Percentiles rank a stretch among this genome's conserved stretches.
Evolutionary conservation across 139 green algal genomes (phyloP).

Genomic region (Chlamydomonas sphaeroides): DNA sequence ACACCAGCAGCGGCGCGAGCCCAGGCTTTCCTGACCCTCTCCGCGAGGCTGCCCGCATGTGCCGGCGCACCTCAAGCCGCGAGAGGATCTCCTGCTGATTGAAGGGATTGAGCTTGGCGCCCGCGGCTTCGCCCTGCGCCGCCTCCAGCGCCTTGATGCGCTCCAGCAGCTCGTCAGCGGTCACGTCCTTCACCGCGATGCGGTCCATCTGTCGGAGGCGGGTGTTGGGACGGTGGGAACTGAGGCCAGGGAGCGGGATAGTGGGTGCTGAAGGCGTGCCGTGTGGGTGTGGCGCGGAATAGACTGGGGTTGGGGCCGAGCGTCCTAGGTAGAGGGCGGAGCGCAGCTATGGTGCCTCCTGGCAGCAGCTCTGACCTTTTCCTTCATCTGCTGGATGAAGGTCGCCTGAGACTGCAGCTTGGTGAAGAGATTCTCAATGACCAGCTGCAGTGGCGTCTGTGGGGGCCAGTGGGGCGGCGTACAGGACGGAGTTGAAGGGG

Average conservation of each 20-base stretch:
- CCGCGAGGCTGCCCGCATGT: too few relatives aligned
- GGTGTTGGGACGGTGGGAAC: not conserved
- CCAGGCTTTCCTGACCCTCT: too few relatives aligned
- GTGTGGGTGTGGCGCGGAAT: too few relatives aligned
- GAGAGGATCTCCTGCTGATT: slow-evolving; percentile 54
- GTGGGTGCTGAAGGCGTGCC: too few relatives aligned
- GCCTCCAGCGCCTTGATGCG: slow-evolving; percentile 47
- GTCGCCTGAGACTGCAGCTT: not conserved
- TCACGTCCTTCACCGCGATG: slow-evolving; percentile 51
- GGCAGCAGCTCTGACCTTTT: too few relatives aligned
- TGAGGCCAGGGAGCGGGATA: too few relatives aligned
- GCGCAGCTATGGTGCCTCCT: too few relatives aligned
- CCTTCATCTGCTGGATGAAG: slow-evolving; percentile 30
- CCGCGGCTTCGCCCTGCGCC: slow-evolving; percentile 22
- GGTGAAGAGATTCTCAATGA: slow-evolving; percentile 18
- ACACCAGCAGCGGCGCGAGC: too few relatives aligned
- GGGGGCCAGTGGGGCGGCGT: too few relatives aligned
- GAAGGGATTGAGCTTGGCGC: slow-evolving; percentile 54
- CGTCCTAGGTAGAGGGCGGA: too few relatives aligned
- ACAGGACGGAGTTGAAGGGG: too few relatives aligned
- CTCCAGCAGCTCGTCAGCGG: slow-evolving; percentile 39
- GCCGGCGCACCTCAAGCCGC: slow-evolving; percentile 1
- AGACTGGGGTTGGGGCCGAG: too few relatives aligned
- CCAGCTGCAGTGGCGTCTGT: slow-evolving; percentile 58
- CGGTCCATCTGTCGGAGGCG: slow-evolving; percentile 48